Percentiles rank a stretch among this genome's conserved stretches.
Conservation (phyloP, 148 eudicot genomes). For the Spergularia bocconei region DNA sequence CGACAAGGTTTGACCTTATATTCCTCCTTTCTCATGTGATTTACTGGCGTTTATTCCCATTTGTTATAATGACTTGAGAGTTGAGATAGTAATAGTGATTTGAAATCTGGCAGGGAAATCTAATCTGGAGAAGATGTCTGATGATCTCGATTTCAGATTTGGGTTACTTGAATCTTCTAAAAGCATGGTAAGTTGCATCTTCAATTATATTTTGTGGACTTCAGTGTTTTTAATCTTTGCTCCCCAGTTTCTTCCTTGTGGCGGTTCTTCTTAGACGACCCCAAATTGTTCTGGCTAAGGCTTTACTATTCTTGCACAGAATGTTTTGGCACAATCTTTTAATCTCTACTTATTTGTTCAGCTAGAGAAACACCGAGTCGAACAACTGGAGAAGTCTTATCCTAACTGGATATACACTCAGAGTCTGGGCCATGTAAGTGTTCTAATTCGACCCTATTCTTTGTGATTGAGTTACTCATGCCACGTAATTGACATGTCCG, state of each 20-base stretch:
- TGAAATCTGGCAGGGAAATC: slow-evolving; percentile 54
- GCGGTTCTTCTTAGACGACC: background rate
- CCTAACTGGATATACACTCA: slow-evolving; percentile 89
- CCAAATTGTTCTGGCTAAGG: background rate
- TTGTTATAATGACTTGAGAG: background rate
- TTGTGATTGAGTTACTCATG: background rate
- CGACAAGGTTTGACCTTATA: slow-evolving; percentile 45
- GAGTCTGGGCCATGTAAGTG: slow-evolving; percentile 79
- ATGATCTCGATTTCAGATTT: slow-evolving; percentile 57
- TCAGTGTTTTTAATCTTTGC: background rate
- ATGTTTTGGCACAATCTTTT: background rate
- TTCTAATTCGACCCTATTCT: slow-evolving; percentile 2
- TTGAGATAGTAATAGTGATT: slow-evolving; percentile 4
- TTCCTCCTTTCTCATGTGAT: background rate
- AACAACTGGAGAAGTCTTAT: slow-evolving; percentile 87
- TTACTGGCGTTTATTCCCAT: slow-evolving; percentile 1
- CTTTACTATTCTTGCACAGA: background rate
- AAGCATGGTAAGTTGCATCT: slow-evolving; percentile 39
- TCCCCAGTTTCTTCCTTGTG: background rate
- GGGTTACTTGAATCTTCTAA: slow-evolving; percentile 71
- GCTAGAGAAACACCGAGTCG: slow-evolving; percentile 72
- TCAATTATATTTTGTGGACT: background rate
- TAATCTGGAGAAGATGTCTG: slow-evolving; percentile 66
- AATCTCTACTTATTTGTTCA: slow-evolving; percentile 36
- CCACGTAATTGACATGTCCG: background rate